Base-by-base conservation (phyloP, 495 filamentous ascomycete genomes). In the Trichoderma parareesei region DNA sequence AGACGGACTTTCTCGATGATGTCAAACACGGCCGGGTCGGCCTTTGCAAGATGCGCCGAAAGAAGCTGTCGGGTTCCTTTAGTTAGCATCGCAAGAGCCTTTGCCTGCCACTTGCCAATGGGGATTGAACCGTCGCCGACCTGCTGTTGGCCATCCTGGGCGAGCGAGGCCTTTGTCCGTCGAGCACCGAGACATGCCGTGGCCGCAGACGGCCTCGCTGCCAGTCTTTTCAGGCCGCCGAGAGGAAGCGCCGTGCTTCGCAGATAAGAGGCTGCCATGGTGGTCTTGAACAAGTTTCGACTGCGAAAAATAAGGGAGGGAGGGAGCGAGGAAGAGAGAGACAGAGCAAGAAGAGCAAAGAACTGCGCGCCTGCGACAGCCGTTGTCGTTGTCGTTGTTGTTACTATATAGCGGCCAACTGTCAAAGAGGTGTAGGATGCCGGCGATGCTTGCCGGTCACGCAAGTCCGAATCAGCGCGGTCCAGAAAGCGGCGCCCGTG, bases 1-100 rank as follows among this genome's bases (percentile, higher is more conserved):
- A 57, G 35, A 64, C 77, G 65, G 76, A 97, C 93, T 82, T 92
- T 93, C 76, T 95, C 86, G 67, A 98, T 84, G 68, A 98, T 97
- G 33, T 87, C 84, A 73, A 84, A 93, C 64, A 98, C 86, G 57
- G 86, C 77, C 33, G 93, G 92, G 77, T 99, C 94, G 46, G 91
- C 91, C 68, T 93, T 84, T 72, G 94, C 81, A 44, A 98, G 81
- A 67, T 86, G 80, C 35, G 90, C 82, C 40, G 88, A 82, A 59
- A 98, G 88, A 49, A 97, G 76, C 94, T 98, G 71, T 48, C 18
- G 60, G 46, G 14, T n/a, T 27, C 27, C 27, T 41, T 55, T 11
- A 37, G 63, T 72, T 62, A 74, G 66, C 61, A 46, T 43, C 20
- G 27, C 27, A 27, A 27, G 68, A 18, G 18, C 18, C 27, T 27